phyloP scores from a whole-genome alignment of 2,329 filamentous ascomycete genomes.

The Neocucurbitaria cava region DNA sequence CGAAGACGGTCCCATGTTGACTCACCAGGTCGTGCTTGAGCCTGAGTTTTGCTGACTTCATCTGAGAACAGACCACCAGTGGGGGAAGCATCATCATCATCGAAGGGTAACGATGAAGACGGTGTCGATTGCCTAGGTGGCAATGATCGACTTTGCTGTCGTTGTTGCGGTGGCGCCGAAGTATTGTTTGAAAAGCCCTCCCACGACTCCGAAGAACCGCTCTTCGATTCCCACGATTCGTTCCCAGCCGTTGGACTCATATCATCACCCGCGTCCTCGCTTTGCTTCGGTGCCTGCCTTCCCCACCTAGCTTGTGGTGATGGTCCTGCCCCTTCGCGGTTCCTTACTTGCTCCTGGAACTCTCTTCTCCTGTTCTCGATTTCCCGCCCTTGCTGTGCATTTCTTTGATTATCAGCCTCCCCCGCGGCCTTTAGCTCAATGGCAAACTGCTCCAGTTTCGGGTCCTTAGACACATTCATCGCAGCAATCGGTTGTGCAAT shows the following conservation, averaged over 20 bases:
- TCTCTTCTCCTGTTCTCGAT: constrained; percentile 28
- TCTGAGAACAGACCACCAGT: constrained; percentile 47
- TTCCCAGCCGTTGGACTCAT: constrained; percentile 53
- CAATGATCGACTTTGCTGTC: constrained; percentile 12
- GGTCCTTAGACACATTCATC: constrained; percentile 47
- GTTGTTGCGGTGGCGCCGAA: constrained; percentile 13
- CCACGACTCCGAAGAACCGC: constrained; percentile 14
- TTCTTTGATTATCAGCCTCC: constrained; percentile 13
- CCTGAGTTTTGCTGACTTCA: constrained; percentile 26
- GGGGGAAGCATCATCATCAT: constrained; percentile 44
- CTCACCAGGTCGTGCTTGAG: constrained; percentile 32
- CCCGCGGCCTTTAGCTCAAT: constrained; percentile 43
- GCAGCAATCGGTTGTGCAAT: constrained; percentile 44
- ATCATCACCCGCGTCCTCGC: constrained; percentile 47
- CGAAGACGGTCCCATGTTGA: constrained; percentile 56
- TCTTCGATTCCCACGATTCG: constrained; percentile 34
- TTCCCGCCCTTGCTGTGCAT: constrained; percentile 19
- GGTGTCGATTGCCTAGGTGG: constrained; percentile 10
- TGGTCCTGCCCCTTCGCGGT: constrained; percentile 39
- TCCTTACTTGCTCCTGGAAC: constrained; percentile 26
- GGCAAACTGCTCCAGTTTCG: constrained; percentile 49
- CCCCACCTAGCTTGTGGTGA: constrained; percentile 46
- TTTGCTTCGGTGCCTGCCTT: constrained; percentile 17
- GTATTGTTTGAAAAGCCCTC: constrained; percentile 21
- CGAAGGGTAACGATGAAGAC: constrained; percentile 20